These are phyloP conservation scores for Fusarium ramigenum DNA, from an alignment of 2,329 filamentous ascomycete genomes.

Conservation along the genomic window DNA sequence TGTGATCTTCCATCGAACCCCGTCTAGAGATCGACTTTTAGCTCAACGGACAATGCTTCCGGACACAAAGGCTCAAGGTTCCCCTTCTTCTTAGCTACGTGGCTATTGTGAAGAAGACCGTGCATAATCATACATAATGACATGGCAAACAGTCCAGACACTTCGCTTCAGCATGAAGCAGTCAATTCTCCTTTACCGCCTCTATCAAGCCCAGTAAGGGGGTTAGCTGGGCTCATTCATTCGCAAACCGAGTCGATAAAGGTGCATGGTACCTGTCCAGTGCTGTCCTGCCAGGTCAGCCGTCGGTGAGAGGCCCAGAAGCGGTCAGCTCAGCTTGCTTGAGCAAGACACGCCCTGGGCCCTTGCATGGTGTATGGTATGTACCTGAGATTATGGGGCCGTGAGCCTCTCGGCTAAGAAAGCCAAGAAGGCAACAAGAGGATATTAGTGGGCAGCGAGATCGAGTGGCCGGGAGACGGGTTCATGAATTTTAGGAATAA, in stretches of 20 bases:
- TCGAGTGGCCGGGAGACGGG: constrained; percentile 19
- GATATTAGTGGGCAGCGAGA: constrained; percentile 17
- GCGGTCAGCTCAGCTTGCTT: constrained; percentile 35
- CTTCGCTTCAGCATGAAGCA: constrained; percentile 19
- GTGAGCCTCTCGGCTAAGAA: constrained; percentile 1
- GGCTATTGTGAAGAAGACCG: neutral
- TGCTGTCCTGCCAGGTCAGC: constrained; percentile 17
- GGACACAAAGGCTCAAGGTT: constrained; percentile 14
- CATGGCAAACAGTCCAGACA: neutral
- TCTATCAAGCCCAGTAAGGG: constrained; percentile 15
- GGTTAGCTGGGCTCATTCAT: neutral
- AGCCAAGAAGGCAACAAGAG: constrained; percentile 22
- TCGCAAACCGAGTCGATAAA: neutral
- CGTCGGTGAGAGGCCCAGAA: constrained; percentile 25
- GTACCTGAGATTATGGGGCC: constrained; percentile 35
- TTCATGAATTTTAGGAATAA: constrained; percentile 14
- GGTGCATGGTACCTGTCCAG: constrained; percentile 1
- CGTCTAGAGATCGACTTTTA: constrained; percentile 27
- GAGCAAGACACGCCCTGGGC: constrained; percentile 22
- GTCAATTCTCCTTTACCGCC: constrained; percentile 26
- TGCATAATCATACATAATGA: neutral
- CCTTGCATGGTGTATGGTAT: constrained; percentile 37
- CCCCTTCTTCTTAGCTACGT: neutral
- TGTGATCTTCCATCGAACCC: constrained; percentile 33
- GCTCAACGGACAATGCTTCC: constrained; percentile 9